Evolutionary conservation across 2,329 filamentous ascomycete species (phyloP), one percentile per base, ranked within the genome.

Genomic region (Pleurostoma richardsiae): DNA sequence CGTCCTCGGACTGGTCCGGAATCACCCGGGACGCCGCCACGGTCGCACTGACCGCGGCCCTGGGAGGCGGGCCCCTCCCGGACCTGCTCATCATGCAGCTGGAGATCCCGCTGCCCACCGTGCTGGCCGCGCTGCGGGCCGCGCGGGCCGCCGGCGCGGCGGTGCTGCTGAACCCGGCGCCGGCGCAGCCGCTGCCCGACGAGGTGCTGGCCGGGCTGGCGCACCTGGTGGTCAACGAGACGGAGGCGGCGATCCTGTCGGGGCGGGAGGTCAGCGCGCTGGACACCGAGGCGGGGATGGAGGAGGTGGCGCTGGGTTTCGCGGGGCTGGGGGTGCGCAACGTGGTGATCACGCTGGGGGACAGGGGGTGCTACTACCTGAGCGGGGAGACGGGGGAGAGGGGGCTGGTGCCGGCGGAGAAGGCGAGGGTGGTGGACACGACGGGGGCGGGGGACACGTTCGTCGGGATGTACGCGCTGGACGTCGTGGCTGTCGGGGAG

Each of bases 391-490:
- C 51, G 3, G 66, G 63, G 28, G 58, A 56, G 40, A 71, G 70
- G 44, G 74, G 71, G 1, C 59, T 82, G 53, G 66, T 90, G 4
- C 64, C 70, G 3, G 89, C 88, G 0, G 75, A 80, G 51, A 85
- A 86, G 65, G 85, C 89, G 4, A 68, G 64, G 26, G 92, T 97
- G 2, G 82, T 96, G 4, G 92, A 97, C 64, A 97, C 92, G 1
- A 97, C 92, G 6, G 92, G 87, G 2, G 94, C 94, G 4, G 92
- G 92, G 0, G 92, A 97, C 64, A 96, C 92, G 0, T 96, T 96
- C 68, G 88, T 95, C 4, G 92, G 94, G 2, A 86, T 82, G 27
- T 95, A 96, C 63, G 87, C 89, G 3, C 80, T 94, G 29, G 80
- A 83, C 48, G 77, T 86, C 30, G 88, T 88, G 38, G 74, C 61